Evolutionary conservation across 2,329 filamentous ascomycete genomes (phyloP), one percentile per base, ranked within the genome.

Genomic region (Ophiosphaerella herpotricha): DNA sequence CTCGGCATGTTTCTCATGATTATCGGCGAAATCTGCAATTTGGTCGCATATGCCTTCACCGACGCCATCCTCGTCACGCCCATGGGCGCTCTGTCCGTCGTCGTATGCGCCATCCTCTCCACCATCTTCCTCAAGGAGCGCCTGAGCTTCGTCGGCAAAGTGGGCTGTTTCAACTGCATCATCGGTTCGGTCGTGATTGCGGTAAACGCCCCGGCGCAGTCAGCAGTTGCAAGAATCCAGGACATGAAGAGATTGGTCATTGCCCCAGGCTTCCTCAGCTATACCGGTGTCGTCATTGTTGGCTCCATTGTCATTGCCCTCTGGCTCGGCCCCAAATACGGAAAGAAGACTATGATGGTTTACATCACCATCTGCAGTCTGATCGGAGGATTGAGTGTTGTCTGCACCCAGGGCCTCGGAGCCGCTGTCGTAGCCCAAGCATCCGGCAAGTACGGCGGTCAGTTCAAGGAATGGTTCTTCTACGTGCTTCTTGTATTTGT

Each of bases 381-480:
- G 80, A 86, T 97, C 54, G 94, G 94, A 57, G 94, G 92, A 1
- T 78, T 97, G 67, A 97, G 91, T 75, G 94, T 97, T 7, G 94
- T 97, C 46, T 89, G 91, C 13, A 97, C 92, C 2, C 93, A 97
- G 74, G 94, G 94, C 14, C 77, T 99, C 37, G 94, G 94, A 44
- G 86, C 93, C 46, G 93, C 93, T 14, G 92, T 99, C 57, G 83
- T 97, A 47, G 90, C 93, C 0, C 91, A 96, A 77, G 87, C 87
- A 52, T 82, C 83, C 14, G 94, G 93, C 13, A 85, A 85, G 42
- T 82, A 66, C 39, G 64, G 64, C 2, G 81, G 87, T 2, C 92
- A 99, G 79, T 97, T 96, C 75, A 96, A 97, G 72, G 85, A 97
- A 71, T 97, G 93, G 93, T 99, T 99, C 69, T 77, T 96, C 34